phyloP scores from a whole-genome alignment of 2,329 filamentous ascomycete genomes.

The Alternaria angustiovoidea region DNA sequence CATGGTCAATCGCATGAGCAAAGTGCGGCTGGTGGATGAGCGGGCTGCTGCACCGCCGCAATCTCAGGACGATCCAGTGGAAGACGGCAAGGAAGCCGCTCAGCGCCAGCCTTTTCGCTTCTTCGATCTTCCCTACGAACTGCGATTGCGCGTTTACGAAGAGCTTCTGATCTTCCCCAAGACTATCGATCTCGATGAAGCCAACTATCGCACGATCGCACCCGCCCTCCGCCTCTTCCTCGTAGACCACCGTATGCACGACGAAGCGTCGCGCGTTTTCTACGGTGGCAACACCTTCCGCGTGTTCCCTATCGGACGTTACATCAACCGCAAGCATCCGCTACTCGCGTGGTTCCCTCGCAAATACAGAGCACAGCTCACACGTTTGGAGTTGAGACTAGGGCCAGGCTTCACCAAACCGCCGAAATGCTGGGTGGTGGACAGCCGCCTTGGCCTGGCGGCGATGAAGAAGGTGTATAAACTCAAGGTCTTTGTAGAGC shows the following conservation, averaged over 20 bases:
- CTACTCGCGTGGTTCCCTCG: constrained; percentile 71
- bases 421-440: constrained; percentile 74
- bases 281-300: constrained; percentile 63
- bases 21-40: constrained; percentile 29
- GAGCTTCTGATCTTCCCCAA: constrained; percentile 58
- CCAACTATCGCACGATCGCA: constrained; percentile 70
- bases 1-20: constrained; percentile 36
- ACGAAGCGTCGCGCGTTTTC: constrained; percentile 61
- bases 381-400: constrained; percentile 72
- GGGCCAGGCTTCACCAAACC: constrained; percentile 77
- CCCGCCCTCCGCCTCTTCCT: constrained; percentile 72
- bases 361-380: constrained; percentile 67
- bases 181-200: constrained; percentile 71
- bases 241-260: constrained; percentile 61
- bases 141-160: constrained; percentile 60
- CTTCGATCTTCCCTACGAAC: constrained; percentile 62
- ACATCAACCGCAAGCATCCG: constrained; percentile 77
- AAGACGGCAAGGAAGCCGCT: constrained; percentile 10
- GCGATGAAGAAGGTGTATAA: constrained; percentile 68
- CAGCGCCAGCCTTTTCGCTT: constrained; percentile 55
- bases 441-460: constrained; percentile 67
- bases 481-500: constrained; percentile 74
- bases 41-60: constrained; percentile 9
- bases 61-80: not conserved
- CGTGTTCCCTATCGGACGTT: constrained; percentile 61